Base-by-base conservation (phyloP, 371 early-diverging fungal species). In the Sanchytrium tribonematis region DNA sequence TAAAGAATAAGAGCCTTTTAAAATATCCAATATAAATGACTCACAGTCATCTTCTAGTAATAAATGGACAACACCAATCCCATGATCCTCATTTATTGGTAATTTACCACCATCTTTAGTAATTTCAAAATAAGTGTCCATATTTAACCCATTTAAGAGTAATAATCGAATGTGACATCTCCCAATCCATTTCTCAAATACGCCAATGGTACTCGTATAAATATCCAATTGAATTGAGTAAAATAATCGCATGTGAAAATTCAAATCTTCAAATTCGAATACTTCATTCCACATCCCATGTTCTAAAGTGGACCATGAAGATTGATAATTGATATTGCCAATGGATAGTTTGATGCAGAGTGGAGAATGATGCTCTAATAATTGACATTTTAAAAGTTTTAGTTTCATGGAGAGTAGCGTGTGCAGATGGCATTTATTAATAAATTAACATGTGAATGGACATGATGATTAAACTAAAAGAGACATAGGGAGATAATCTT, bases 401-500 rank as follows among this genome's bases (percentile, higher is more conserved):
- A 48, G 5, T 48, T 48, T 48, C 48, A 48, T 48, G 5, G 48
- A n/a, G n/a, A n/a, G n/a, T n/a, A n/a, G n/a, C n/a, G n/a, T n/a
- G n/a, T n/a, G n/a, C n/a, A n/a, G n/a, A n/a, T n/a, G n/a, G n/a
- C n/a, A n/a, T n/a, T n/a, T n/a, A 67, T 28, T 67, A 67, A 28
- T 67, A 17, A 17, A 17, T 67, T 28, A 67, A 28, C 5, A 67
- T 17, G 5, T 67, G 67, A 17, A 67, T 17, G 2, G 27, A 88
- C 89, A 90, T 90, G 66, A 81, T 72, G 31, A 89, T 76, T 71
- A 89, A 90, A 2, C 88, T 87, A 69, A 90, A 75, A 22, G 88
- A 83, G 17, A 90, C 91, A 69, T 89, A 90, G 30, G 89, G 89
- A 69, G 86, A 85, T 68, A 90, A 78, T 30, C 91, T 83, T 74